phyloP scores from a whole-genome alignment of 805 yeast species.

The Kluyveromyces nonfermentans region DNA sequence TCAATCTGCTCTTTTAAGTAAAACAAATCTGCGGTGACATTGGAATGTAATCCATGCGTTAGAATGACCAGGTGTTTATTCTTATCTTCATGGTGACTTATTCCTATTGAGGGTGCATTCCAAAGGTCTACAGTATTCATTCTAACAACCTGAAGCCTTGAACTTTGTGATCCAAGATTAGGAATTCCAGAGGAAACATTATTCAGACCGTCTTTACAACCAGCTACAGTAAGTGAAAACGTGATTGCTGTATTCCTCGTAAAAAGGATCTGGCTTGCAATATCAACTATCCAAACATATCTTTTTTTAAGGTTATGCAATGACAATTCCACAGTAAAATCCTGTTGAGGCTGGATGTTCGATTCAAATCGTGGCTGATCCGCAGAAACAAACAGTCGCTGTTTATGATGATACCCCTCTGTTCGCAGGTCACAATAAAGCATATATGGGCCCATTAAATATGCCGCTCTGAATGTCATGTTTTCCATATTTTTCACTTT shows the following conservation, averaged over 20 bases:
- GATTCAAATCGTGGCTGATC: constrained; percentile 74
- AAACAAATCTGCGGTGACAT: constrained; percentile 65
- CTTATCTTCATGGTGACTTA: constrained; percentile 9
- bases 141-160: constrained; percentile 39
- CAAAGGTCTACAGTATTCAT: constrained; percentile 58
- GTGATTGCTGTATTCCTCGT: constrained; percentile 50
- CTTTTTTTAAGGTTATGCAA: constrained; percentile 50
- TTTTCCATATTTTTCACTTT: constrained; percentile 54
- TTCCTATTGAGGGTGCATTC: constrained; percentile 43
- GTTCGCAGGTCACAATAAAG: constrained; percentile 61
- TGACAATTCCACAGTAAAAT: constrained; percentile 49
- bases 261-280: constrained; percentile 62
- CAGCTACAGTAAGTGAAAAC: constrained; percentile 51
- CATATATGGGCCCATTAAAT: constrained; percentile 67
- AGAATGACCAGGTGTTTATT: constrained; percentile 60
- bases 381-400: constrained; percentile 51
- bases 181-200: constrained; percentile 13
- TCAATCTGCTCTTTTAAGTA: constrained; percentile 65
- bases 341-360: constrained; percentile 59
- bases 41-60: constrained; percentile 75
- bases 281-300: constrained; percentile 64
- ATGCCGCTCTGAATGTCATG: constrained; percentile 48
- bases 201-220: constrained; percentile 25
- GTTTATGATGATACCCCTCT: constrained; percentile 42
- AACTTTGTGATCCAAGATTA: constrained; percentile 26